Conservation (phyloP, 106 monocot species). For the Dendrobium officinale region DNA sequence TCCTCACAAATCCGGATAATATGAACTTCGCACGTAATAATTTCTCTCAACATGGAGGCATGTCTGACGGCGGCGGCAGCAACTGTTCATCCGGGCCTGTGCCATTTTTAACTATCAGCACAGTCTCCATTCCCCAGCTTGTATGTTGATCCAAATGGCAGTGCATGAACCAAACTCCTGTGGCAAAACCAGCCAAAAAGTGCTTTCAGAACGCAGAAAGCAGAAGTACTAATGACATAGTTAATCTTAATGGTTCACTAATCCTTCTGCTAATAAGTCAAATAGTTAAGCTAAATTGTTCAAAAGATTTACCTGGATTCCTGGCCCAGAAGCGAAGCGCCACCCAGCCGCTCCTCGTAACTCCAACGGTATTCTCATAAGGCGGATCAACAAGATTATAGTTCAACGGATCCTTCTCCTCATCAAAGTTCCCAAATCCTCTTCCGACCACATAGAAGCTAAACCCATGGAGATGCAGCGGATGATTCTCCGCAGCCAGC, state of each 20-base stretch:
- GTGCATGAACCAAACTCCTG: constrained; percentile 22
- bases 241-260: no score
- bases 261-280: no score
- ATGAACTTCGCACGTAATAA: no score
- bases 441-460: constrained; percentile 55
- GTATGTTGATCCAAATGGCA: constrained; percentile 23
- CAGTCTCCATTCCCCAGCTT: constrained; percentile 45
- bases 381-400: constrained; percentile 64
- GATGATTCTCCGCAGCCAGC: constrained; percentile 39
- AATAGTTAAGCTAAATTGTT: neutral
- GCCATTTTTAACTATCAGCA: constrained; percentile 53
- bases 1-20: no score
- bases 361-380: constrained; percentile 29
- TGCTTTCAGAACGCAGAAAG: neutral
- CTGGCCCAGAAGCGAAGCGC: constrained; percentile 31
- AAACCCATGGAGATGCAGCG: constrained; percentile 65
- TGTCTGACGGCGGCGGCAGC: constrained; percentile 36
- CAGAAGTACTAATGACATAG: neutral
- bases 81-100: neutral
- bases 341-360: constrained; percentile 43
- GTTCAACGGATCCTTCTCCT: constrained; percentile 22
- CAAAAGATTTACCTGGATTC: constrained; percentile 33
- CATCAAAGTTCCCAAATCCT: constrained; percentile 57
- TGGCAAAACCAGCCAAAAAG: neutral
- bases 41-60: constrained; percentile 32